These are phyloP conservation scores for Candida germanica DNA, from an alignment of 805 yeast species.

Conservation along the genomic window DNA sequence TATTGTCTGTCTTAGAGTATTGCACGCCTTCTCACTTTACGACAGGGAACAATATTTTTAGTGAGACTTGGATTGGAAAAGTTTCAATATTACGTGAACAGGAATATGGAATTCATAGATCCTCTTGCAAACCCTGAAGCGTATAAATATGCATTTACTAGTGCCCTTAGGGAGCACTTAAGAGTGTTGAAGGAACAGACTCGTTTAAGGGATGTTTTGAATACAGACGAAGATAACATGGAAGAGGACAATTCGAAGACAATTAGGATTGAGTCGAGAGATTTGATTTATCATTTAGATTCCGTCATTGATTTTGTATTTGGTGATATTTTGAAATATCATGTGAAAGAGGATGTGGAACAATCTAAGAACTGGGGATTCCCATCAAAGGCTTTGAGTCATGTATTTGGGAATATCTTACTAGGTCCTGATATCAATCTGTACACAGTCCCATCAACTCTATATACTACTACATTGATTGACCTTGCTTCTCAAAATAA, in stretches of 20 bases:
- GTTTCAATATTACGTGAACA: too few relatives aligned
- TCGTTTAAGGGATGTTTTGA: constrained; percentile 1
- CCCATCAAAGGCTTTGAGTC: constrained; percentile 11
- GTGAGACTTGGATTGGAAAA: too few relatives aligned
- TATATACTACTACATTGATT: constrained; percentile 14
- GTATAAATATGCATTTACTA: constrained; percentile 22
- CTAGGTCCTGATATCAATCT: constrained; percentile 18
- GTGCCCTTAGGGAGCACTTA: constrained; percentile 24
- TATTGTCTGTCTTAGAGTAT: too few relatives aligned
- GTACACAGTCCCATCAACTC: constrained; percentile 10
- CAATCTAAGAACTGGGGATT: constrained; percentile 11
- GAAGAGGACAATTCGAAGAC: constrained; percentile 17
- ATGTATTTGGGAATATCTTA: constrained; percentile 16
- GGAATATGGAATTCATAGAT: constrained; percentile 12
- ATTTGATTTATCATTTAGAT: constrained; percentile 17
- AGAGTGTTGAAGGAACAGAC: constrained; percentile 14
- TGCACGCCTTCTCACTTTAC: too few relatives aligned
- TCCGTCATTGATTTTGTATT: constrained; percentile 16
- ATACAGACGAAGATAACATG: constrained; percentile 10
- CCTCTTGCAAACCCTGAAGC: constrained; percentile 12
- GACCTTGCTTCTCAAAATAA: not conserved
- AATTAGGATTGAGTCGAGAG: constrained; percentile 13
- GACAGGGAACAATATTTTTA: too few relatives aligned
- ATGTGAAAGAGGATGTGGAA: constrained; percentile 14
- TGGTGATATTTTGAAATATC: constrained; percentile 15